These are phyloP conservation scores for Komagataella pastoris DNA, from an alignment of 805 yeast species.

Conservation along the genomic window DNA sequence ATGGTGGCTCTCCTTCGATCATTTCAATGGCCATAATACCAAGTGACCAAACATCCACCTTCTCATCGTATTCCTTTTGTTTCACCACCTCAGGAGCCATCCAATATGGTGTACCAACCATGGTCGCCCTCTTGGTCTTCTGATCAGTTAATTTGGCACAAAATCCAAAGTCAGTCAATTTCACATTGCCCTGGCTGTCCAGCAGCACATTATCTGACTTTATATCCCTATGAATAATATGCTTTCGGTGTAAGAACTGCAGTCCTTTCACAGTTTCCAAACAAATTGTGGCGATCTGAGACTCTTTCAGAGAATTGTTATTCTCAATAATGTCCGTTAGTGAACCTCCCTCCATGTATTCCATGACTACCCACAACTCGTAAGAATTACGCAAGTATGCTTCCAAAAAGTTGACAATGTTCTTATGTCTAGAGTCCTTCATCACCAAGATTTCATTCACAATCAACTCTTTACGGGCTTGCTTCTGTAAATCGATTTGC, in stretches of 20 bases:
- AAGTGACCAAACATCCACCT: constrained; percentile 73
- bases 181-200: constrained; percentile 76
- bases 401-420: constrained; percentile 89
- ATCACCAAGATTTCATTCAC: constrained; percentile 92
- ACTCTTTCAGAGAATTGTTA: constrained; percentile 74
- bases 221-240: constrained; percentile 92
- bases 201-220: constrained; percentile 87
- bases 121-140: constrained; percentile 62
- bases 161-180: constrained; percentile 73
- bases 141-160: constrained; percentile 72
- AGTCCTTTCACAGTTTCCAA: constrained; percentile 83
- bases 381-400: constrained; percentile 56
- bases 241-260: constrained; percentile 77
- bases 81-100: constrained; percentile 84
- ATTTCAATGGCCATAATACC: constrained; percentile 82
- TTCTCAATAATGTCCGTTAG: constrained; percentile 92
- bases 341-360: constrained; percentile 98
- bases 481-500: constrained; percentile 90
- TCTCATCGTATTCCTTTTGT: constrained; percentile 69
- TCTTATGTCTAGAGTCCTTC: constrained; percentile 82
- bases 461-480: constrained; percentile 90
- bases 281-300: constrained; percentile 91
- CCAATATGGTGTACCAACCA: constrained; percentile 88
- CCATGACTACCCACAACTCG: constrained; percentile 96
- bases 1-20: constrained; percentile 83